Evolutionary conservation across 441 rosid species (phyloP).

Genomic region (Manihot esculenta): DNA sequence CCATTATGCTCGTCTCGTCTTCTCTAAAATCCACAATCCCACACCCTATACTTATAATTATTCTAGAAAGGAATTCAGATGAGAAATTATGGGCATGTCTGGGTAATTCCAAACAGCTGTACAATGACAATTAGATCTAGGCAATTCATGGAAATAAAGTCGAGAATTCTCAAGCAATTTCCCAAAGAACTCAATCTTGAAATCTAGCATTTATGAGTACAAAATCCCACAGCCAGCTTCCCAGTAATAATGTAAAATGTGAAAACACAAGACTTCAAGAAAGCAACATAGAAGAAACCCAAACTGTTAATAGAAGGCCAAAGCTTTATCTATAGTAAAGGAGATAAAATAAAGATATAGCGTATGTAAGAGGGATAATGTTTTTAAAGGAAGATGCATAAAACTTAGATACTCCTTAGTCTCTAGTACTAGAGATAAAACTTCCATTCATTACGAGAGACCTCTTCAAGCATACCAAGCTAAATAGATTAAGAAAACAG

Average conservation of each 20-base stretch:
- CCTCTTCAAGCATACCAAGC: constrained; percentile 18
- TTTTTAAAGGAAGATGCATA: not conserved
- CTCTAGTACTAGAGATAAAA: no score
- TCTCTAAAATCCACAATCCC: constrained; percentile 23
- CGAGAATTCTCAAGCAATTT: not conserved
- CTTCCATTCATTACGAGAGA: constrained; percentile 19
- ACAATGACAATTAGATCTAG: not conserved
- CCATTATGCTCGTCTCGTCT: constrained; percentile 18
- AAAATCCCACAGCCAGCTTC: no score
- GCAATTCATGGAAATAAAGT: not conserved
- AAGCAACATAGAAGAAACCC: no score
- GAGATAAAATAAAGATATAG: not conserved
- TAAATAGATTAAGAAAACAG: constrained; percentile 14
- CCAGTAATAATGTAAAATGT: no score
- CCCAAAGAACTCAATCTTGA: not conserved
- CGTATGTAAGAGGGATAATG: not conserved
- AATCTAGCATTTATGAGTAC: no score
- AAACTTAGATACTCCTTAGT: constrained; percentile 17
- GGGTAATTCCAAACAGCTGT: not conserved
- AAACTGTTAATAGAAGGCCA: no score
- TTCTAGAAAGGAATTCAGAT: no score
- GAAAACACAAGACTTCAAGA: no score
- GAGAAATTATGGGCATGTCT: not conserved
- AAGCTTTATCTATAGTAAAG: no score
- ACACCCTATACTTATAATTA: constrained; percentile 23